These are phyloP conservation scores for Nigrograna mackinnonii DNA, from an alignment of 2,329 filamentous ascomycete species.

Conservation along the genomic window DNA sequence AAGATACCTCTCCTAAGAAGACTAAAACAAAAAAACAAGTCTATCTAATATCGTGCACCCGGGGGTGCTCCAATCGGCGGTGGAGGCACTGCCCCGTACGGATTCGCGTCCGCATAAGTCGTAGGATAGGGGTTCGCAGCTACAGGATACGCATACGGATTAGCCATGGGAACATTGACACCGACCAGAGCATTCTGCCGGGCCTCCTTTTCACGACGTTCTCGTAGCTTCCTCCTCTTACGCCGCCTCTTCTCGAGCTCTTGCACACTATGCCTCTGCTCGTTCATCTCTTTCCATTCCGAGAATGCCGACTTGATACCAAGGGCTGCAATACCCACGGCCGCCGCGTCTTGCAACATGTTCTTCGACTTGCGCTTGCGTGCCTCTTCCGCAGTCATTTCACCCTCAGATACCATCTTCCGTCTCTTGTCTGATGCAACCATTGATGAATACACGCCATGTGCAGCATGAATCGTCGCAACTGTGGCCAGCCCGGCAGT, in stretches of 20 bases:
- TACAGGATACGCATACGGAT: conserved; percentile 44
- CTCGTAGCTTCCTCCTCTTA: conserved; percentile 48
- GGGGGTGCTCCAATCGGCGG: conserved; percentile 41
- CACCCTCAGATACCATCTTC: conserved; percentile 63
- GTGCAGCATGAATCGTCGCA: conserved; percentile 70
- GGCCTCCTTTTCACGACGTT: conserved; percentile 48
- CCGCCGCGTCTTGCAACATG: conserved; percentile 66
- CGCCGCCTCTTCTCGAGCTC: conserved; percentile 57
- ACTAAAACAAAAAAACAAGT: conserved; percentile 4
- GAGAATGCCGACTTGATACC: conserved; percentile 68
- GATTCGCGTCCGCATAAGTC: conserved; percentile 51
- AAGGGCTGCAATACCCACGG: conserved; percentile 67
- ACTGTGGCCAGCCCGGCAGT: conserved; percentile 69
- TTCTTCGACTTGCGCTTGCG: conserved; percentile 66
- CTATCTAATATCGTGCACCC: conserved; percentile 31
- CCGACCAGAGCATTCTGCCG: conserved; percentile 44
- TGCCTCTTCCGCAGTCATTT: conserved; percentile 66
- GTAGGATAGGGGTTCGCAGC: conserved; percentile 40
- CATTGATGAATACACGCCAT: conserved; percentile 66
- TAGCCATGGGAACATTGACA: conserved; percentile 32
- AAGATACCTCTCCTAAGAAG: conserved; percentile 1
- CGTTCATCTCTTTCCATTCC: conserved; percentile 70
- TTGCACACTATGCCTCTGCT: conserved; percentile 60
- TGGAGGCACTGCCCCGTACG: conserved; percentile 46
- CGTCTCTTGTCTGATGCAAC: conserved; percentile 65